Conservation (phyloP, 176 grass and related monocot species). For the Ananas comosus region DNA sequence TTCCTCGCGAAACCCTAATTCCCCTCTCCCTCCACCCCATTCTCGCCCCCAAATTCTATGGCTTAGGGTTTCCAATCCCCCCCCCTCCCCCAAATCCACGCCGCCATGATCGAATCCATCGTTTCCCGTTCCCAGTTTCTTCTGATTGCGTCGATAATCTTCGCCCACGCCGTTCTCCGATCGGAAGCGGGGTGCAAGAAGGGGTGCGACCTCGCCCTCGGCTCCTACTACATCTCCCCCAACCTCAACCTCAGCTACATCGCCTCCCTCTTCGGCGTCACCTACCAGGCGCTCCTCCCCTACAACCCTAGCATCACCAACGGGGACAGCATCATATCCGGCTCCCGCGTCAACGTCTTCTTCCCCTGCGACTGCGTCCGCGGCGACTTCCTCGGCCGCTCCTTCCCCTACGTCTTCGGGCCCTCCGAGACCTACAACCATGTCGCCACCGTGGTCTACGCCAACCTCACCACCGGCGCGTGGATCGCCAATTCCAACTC, state of each 20-base stretch:
- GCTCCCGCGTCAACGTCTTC: slow-evolving; percentile 25
- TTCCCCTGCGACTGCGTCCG: slow-evolving; percentile 36
- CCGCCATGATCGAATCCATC: background rate
- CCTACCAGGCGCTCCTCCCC: background rate
- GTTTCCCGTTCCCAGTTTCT: slow-evolving; percentile 4
- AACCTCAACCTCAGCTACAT: slow-evolving; percentile 44
- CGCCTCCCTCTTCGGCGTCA: slow-evolving; percentile 17
- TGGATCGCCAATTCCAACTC: slow-evolving; percentile 40
- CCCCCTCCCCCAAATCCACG: background rate
- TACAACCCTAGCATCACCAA: slow-evolving; percentile 30
- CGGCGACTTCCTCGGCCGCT: slow-evolving; percentile 39
- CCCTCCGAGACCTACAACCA: background rate
- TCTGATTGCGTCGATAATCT: slow-evolving; percentile 1
- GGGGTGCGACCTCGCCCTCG: slow-evolving; percentile 41
- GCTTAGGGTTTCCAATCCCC: background rate
- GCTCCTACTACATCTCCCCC: slow-evolving; percentile 30
- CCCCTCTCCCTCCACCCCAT: no score
- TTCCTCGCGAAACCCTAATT: background rate
- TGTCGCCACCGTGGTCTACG: slow-evolving; percentile 12
- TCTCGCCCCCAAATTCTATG: background rate
- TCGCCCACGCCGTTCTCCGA: background rate
- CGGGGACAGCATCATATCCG: slow-evolving; percentile 11
- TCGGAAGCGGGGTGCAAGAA: slow-evolving; percentile 22
- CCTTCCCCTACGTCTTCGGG: background rate
- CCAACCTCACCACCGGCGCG: slow-evolving; percentile 44